Percentiles rank a stretch among this genome's conserved stretches.
Evolutionary conservation across 164 flowering plant species (phyloP).

Genomic region (Magnolia officinalis): DNA sequence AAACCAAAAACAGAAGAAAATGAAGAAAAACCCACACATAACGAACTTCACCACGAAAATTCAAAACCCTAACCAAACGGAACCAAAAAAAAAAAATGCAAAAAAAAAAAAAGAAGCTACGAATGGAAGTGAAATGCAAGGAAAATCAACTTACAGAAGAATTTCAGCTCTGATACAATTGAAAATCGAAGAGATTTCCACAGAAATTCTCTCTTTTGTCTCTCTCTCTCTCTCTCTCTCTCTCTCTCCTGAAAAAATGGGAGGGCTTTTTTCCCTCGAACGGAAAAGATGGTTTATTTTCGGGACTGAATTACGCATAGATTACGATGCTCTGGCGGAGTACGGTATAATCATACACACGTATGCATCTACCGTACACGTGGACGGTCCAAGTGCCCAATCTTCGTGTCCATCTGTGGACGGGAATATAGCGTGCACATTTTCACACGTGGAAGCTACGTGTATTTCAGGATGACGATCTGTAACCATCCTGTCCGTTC

Average conservation of each 20-base stretch:
- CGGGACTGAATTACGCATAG: not conserved
- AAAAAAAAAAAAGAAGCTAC: no score
- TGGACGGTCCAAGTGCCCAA: not conserved
- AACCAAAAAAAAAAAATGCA: not conserved
- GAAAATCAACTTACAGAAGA: conserved; percentile 12
- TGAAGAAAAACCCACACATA: not conserved
- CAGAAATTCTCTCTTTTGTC: not conserved
- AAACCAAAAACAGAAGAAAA: not conserved
- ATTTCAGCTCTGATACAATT: not conserved
- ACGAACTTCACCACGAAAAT: not conserved
- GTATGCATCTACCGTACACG: not conserved
- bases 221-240: conserved; percentile 10
- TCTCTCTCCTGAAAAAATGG: not conserved
- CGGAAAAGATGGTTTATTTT: not conserved
- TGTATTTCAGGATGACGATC: no score
- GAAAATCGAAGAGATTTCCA: not conserved
- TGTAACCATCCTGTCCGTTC: no score
- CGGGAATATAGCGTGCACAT: no score
- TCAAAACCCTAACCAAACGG: conserved; percentile 2
- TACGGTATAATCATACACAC: not conserved
- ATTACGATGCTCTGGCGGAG: not conserved
- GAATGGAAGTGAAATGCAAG: not conserved
- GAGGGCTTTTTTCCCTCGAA: not conserved
- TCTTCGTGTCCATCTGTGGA: no score
- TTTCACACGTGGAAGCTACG: no score